These are phyloP conservation scores for Candida bentonensis DNA, from an alignment of 805 yeast genomes.

Conservation along the genomic window DNA sequence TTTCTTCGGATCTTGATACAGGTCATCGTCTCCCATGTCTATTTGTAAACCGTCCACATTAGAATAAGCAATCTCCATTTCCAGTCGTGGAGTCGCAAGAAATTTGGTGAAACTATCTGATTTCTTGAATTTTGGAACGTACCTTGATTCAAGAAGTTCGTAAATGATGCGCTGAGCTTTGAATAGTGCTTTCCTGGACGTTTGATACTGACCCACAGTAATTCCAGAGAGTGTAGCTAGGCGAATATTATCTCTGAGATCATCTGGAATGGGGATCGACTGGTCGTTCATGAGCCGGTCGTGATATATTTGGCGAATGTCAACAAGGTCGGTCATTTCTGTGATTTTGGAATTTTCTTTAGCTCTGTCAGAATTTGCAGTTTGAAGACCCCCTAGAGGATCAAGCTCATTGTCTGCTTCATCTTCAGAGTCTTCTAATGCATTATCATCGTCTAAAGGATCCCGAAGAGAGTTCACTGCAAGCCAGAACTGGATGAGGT, in stretches of 20 bases:
- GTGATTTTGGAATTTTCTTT: slow-evolving; percentile 15
- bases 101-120: slow-evolving; percentile 43
- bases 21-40: slow-evolving; percentile 14
- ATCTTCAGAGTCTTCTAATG: slow-evolving; percentile 16
- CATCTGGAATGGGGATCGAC: slow-evolving; percentile 11
- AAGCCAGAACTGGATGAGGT: slow-evolving; percentile 48
- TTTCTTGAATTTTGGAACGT: slow-evolving; percentile 44
- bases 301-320: slow-evolving; percentile 35
- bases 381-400: slow-evolving; percentile 14
- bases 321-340: slow-evolving; percentile 33
- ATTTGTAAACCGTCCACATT: slow-evolving; percentile 19
- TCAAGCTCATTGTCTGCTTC: slow-evolving; percentile 16
- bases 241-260: slow-evolving; percentile 26
- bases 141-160: slow-evolving; percentile 34
- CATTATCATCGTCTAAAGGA: slow-evolving; percentile 48
- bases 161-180: slow-evolving; percentile 41
- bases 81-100: slow-evolving; percentile 24
- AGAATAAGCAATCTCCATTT: slow-evolving; percentile 4
- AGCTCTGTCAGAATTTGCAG: slow-evolving; percentile 2
- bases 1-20: slow-evolving; percentile 15
- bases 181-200: slow-evolving; percentile 49
- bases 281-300: slow-evolving; percentile 25
- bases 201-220: slow-evolving; percentile 23
- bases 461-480: slow-evolving; percentile 54
- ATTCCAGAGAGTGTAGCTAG: slow-evolving; percentile 8